Evolutionary conservation across 179 eudicot species (phyloP), one percentile per base, ranked within the genome.

Genomic region (Beta corolliflora): DNA sequence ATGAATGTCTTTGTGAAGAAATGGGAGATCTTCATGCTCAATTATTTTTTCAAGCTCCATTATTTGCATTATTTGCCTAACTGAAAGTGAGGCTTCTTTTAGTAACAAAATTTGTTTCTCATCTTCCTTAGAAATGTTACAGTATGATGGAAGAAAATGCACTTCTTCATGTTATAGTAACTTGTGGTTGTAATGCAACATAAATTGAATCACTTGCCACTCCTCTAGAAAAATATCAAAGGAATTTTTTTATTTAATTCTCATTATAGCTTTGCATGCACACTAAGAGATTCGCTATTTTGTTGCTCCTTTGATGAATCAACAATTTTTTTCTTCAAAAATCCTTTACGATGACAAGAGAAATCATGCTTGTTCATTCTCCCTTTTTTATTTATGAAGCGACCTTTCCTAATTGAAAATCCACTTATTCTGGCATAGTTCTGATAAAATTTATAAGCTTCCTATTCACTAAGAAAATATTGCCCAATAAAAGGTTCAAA

Each of bases 11-110:
- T n/a, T n/a, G n/a, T n/a, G n/a, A n/a, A n/a, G n/a, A n/a, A n/a
- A n/a, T n/a, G n/a, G n/a, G n/a, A n/a, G n/a, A n/a, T n/a, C n/a
- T n/a, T n/a, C n/a, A n/a, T n/a, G n/a, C n/a, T n/a, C n/a, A n/a
- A n/a, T n/a, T n/a, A 58, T 79, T 70, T 59, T 79, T 7, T 78
- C 36, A 15, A 78, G 10, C 54, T 78, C 76, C 76, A 79, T 56
- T 12, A 68, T 54, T 25, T 53, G 76, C 13, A 69, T 70, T 2
- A 69, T 71, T 45, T 71, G 69, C 1, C 36, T 60, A 25, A 72
- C 82, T 9, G 64, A 23, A 71, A 71, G 70, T 1, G 50, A 69
- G 56, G 25, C 77, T 25, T 71, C 77, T 71, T 71, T 79, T 6
- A 41, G 36, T 25, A 59, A 45, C 15, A 79, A 45, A 56, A 71